Percentiles rank a stretch among this genome's conserved stretches.
Conservation (phyloP, 306 rosid species). For the Castanea crenata region DNA sequence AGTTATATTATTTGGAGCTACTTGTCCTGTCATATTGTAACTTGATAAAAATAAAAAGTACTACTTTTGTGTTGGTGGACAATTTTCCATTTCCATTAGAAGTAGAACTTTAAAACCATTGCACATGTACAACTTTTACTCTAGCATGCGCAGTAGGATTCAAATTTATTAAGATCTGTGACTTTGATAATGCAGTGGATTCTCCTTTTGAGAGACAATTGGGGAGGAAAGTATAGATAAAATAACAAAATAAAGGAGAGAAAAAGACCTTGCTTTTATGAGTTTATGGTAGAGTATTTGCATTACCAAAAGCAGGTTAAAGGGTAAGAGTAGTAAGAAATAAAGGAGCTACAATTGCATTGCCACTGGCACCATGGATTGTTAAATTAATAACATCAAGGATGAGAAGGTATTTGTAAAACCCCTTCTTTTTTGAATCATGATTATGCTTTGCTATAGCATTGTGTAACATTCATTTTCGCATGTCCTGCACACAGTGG, state of each 20-base stretch:
- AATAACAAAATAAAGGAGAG: background rate
- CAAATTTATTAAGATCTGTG: constrained; percentile 10
- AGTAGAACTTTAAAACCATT: constrained; percentile 17
- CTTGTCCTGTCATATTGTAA: background rate
- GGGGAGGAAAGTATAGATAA: background rate
- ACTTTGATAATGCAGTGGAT: constrained; percentile 46
- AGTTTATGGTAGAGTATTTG: constrained; percentile 23
- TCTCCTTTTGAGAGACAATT: constrained; percentile 63
- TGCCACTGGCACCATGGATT: background rate
- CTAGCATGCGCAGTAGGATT: constrained; percentile 51
- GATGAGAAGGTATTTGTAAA: too few relatives aligned
- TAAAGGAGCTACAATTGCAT: background rate
- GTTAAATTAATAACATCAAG: too few relatives aligned
- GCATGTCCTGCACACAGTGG: background rate
- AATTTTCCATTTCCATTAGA: constrained; percentile 1
- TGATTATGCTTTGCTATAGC: too few relatives aligned
- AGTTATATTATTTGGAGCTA: background rate
- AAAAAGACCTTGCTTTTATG: background rate
- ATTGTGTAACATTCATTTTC: too few relatives aligned
- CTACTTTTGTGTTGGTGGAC: background rate
- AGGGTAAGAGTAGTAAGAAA: constrained; percentile 1
- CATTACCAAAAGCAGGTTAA: constrained; percentile 13
- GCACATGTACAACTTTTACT: constrained; percentile 9
- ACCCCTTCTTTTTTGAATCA: too few relatives aligned
- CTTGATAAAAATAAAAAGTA: background rate